Evolutionary conservation across 225 moss, liverwort and hornwort species (phyloP).

Genomic region (Ulota crispa): DNA sequence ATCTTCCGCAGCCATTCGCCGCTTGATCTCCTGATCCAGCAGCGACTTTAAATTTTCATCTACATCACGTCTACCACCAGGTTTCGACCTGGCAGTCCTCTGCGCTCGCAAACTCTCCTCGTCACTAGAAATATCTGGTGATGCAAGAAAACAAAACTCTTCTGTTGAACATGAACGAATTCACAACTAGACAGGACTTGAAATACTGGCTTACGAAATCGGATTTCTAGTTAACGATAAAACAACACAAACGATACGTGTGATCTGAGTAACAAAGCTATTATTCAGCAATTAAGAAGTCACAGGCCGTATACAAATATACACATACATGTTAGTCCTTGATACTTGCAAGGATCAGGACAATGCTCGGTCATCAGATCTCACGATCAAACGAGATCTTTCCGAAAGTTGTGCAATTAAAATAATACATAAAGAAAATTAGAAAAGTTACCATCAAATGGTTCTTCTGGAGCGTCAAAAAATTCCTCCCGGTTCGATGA

Average conservation of each 20-base stretch:
- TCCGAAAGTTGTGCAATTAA: neutral
- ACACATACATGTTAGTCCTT: neutral
- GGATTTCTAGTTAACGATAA: neutral
- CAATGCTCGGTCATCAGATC: neutral
- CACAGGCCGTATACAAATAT: neutral
- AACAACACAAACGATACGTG: neutral
- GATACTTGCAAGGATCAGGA: neutral
- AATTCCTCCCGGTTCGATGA: slow-evolving; percentile 64
- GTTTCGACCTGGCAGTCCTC: slow-evolving; percentile 45
- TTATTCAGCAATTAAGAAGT: neutral
- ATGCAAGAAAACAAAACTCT: slow-evolving; percentile 32
- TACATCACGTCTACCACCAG: slow-evolving; percentile 56
- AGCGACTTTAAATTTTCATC: slow-evolving; percentile 62
- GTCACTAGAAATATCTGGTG: slow-evolving; percentile 70
- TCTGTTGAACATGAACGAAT: slow-evolving; percentile 9
- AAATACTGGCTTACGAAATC: neutral
- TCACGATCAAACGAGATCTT: neutral
- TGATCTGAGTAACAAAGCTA: neutral
- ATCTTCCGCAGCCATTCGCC: slow-evolving; percentile 84
- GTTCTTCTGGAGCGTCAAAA: slow-evolving; percentile 80
- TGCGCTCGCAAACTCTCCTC: slow-evolving; percentile 58
- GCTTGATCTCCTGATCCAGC: slow-evolving; percentile 76
- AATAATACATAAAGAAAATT: neutral
- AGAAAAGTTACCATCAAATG: slow-evolving; percentile 58
- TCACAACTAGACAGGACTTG: neutral